phyloP scores from a whole-genome alignment of 805 yeast genomes.

The Spathaspora passalidarum region DNA sequence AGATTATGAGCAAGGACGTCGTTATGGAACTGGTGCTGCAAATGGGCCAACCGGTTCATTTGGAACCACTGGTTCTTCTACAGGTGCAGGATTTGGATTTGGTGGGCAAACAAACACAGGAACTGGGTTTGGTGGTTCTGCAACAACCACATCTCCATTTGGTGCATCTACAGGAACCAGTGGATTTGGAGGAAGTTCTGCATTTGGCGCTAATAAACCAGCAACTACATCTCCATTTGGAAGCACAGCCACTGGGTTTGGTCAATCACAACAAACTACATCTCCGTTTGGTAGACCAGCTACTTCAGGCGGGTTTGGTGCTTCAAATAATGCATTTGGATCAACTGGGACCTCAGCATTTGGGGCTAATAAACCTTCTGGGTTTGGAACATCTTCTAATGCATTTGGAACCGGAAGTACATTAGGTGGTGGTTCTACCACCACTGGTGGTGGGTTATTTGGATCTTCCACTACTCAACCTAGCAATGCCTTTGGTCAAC shows the following conservation, averaged over 20 bases:
- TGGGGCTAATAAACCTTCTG: slow-evolving; percentile 25
- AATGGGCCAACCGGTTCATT: slow-evolving; percentile 31
- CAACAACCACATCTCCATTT: slow-evolving; percentile 25
- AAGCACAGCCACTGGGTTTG: slow-evolving; percentile 15
- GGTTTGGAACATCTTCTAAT: slow-evolving; percentile 13
- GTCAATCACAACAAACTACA: slow-evolving; percentile 1
- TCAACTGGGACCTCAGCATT: slow-evolving; percentile 23
- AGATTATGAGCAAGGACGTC: slow-evolving; percentile 77
- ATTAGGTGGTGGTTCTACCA: slow-evolving; percentile 13
- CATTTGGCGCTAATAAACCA: slow-evolving; percentile 17
- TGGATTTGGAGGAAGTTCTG: slow-evolving; percentile 9
- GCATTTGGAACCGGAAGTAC: slow-evolving; percentile 15
- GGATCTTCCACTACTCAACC: slow-evolving; percentile 15
- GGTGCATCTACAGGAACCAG: slow-evolving; percentile 22
- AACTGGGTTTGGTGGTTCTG: slow-evolving; percentile 29
- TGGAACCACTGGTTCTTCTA: slow-evolving; percentile 26
- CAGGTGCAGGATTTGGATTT: slow-evolving; percentile 19
- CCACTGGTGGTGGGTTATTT: slow-evolving; percentile 28
- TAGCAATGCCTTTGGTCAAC: slow-evolving; percentile 11
- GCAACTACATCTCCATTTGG: slow-evolving; percentile 31
- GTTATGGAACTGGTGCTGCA: slow-evolving; percentile 46
- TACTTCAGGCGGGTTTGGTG: slow-evolving; percentile 11
- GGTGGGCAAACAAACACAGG: slow-evolving; percentile 6
- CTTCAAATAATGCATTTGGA: slow-evolving; percentile 15
- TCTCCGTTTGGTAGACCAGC: slow-evolving; percentile 12